phyloP scores from a whole-genome alignment of 2,329 filamentous ascomycete genomes.

The Aspergillus luchuensis region DNA sequence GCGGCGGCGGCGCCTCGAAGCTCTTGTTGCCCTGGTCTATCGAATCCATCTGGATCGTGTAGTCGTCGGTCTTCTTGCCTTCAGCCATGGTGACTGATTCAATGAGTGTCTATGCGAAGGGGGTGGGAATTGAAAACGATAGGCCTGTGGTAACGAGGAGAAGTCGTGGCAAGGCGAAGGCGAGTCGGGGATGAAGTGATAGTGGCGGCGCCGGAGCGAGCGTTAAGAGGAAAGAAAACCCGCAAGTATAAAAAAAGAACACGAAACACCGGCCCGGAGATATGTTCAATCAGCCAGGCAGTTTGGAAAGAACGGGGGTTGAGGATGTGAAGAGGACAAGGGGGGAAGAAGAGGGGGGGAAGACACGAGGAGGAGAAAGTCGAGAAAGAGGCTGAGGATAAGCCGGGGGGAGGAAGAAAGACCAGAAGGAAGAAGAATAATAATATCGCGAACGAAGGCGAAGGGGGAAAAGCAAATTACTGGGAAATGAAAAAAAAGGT shows the following conservation, averaged over 20 bases:
- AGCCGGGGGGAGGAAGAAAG: slow-evolving; percentile 1
- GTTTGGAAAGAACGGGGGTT: slow-evolving; percentile 3
- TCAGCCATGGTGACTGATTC: slow-evolving; percentile 66
- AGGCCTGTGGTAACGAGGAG: background rate
- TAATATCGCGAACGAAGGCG: background rate
- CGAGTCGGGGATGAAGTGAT: background rate
- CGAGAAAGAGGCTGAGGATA: background rate
- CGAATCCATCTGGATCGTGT: slow-evolving; percentile 69
- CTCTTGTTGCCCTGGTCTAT: slow-evolving; percentile 53
- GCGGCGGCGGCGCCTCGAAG: slow-evolving; percentile 44
- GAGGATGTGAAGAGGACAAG: slow-evolving; percentile 7
- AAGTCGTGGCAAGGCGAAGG: background rate
- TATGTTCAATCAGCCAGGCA: background rate
- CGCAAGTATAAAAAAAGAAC: background rate
- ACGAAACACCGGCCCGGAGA: background rate
- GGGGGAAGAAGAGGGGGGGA: background rate
- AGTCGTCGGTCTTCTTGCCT: slow-evolving; percentile 84
- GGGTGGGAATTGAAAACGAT: slow-evolving; percentile 5
- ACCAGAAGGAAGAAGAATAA: slow-evolving; percentile 11
- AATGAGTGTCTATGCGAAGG: slow-evolving; percentile 6
- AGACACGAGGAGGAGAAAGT: background rate
- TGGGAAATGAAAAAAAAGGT: background rate
- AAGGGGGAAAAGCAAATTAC: background rate
- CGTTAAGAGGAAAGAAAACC: background rate
- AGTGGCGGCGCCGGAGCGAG: slow-evolving; percentile 3